Conservation (phyloP, 495 filamentous ascomycete species). For the Pyronema omphalodes region DNA sequence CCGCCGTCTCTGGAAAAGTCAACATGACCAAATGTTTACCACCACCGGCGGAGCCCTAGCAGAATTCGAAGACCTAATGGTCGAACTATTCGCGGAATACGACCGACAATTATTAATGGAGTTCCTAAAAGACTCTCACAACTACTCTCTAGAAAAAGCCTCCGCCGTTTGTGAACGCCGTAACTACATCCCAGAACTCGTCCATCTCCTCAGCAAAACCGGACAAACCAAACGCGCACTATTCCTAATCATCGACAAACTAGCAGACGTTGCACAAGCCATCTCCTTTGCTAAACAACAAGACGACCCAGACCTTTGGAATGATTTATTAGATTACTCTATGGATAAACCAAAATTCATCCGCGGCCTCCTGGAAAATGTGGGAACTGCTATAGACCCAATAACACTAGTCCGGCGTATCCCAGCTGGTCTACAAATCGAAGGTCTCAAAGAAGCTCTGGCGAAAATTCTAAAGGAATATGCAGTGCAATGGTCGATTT, state of each 20-base stretch:
- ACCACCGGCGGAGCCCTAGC: constrained; percentile 42
- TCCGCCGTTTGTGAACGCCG: constrained; percentile 56
- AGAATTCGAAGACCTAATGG: constrained; percentile 64
- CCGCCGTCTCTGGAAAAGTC: constrained; percentile 49
- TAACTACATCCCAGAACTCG: constrained; percentile 71
- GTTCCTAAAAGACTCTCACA: constrained; percentile 66
- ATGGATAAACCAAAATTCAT: constrained; percentile 97
- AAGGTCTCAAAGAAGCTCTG: constrained; percentile 69
- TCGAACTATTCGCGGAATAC: constrained; percentile 69
- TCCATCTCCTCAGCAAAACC: constrained; percentile 85
- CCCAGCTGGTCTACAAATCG: constrained; percentile 76
- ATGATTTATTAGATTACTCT: constrained; percentile 79
- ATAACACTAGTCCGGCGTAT: constrained; percentile 78
- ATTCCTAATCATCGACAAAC: constrained; percentile 71
- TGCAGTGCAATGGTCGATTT: constrained; percentile 80
- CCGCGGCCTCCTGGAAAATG: constrained; percentile 75
- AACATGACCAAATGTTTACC: not conserved
- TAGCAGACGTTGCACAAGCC: constrained; percentile 74
- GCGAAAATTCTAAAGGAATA: constrained; percentile 78
- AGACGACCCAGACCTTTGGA: constrained; percentile 78
- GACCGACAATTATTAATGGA: constrained; percentile 63
- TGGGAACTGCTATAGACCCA: constrained; percentile 79
- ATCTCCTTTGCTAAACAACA: constrained; percentile 89
- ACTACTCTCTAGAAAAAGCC: constrained; percentile 68
- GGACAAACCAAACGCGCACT: constrained; percentile 81